Conservation (phyloP, 306 rosid genomes). For the Quercus dentata region DNA sequence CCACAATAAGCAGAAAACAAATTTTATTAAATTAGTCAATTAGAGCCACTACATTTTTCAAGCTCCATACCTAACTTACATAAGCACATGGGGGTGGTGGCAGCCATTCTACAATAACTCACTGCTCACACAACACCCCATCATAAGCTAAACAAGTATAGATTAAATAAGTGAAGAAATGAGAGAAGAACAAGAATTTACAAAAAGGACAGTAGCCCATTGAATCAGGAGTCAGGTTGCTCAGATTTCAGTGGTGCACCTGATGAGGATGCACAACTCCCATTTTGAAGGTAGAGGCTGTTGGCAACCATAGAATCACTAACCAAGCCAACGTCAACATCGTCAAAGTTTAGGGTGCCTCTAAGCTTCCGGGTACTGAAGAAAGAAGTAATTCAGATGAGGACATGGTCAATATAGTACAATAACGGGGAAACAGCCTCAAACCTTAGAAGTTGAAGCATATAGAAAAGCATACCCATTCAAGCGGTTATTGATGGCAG, state of each 20-base stretch:
- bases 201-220: slow-evolving; percentile 23
- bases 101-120: slow-evolving; percentile 69
- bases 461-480: slow-evolving; percentile 56
- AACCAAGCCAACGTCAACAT: slow-evolving; percentile 78
- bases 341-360: slow-evolving; percentile 79
- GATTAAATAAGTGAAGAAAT: slow-evolving; percentile 17
- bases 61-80: slow-evolving; percentile 29
- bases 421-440: not conserved
- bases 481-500: slow-evolving; percentile 93
- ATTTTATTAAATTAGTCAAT: slow-evolving; percentile 32
- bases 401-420: not conserved
- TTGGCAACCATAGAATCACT: slow-evolving; percentile 94
- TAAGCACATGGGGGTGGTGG: slow-evolving; percentile 52
- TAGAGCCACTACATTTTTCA: slow-evolving; percentile 29
- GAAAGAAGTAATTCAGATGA: slow-evolving; percentile 11
- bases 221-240: slow-evolving; percentile 61
- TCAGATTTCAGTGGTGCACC: slow-evolving; percentile 77
- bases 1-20: not conserved
- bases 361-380: slow-evolving; percentile 74
- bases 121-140: slow-evolving; percentile 75
- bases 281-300: slow-evolving; percentile 87
- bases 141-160: slow-evolving; percentile 27
- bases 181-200: slow-evolving; percentile 42
- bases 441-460: not conserved
- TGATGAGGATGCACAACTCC: slow-evolving; percentile 74